These are phyloP conservation scores for Chlorella sp. DNA, from an alignment of 139 green algal genomes.

Conservation along the genomic window DNA sequence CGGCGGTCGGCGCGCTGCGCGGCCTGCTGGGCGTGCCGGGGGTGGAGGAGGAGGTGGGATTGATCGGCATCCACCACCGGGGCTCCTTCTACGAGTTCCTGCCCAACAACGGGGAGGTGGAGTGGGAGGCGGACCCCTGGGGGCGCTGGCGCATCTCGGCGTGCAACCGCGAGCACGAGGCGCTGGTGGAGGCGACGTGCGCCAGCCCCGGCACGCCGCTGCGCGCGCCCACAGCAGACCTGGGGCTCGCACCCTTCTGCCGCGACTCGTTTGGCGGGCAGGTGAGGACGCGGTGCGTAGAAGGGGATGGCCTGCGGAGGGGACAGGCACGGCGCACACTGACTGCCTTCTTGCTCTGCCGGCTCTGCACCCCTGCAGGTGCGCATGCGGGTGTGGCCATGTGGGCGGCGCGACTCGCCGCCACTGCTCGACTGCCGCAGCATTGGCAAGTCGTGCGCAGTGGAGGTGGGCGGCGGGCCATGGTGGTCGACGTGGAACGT, in stretches of 20 bases:
- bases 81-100: conserved; percentile 89
- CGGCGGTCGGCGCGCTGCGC: conserved; percentile 73
- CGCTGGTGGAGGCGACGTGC: conserved; percentile 73
- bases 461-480: conserved; percentile 93
- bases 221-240: conserved; percentile 76
- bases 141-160: conserved; percentile 60
- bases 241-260: conserved; percentile 84
- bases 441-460: conserved; percentile 46
- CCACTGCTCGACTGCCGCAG: conserved; percentile 75
- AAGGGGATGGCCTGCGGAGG: background rate
- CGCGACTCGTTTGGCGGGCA: conserved; percentile 90
- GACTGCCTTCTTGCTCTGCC: background rate
- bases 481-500: conserved; percentile 84
- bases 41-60: conserved; percentile 88
- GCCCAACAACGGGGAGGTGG: conserved; percentile 77
- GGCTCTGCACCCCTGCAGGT: conserved; percentile 21
- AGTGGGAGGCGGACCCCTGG: conserved; percentile 90
- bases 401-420: background rate
- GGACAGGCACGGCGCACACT: background rate
- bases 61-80: conserved; percentile 83
- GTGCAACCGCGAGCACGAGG: conserved; percentile 66
- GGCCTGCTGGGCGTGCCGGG: conserved; percentile 66
- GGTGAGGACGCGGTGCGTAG: conserved; percentile 14
- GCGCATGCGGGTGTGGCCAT: conserved; percentile 68
- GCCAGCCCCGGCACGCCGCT: conserved; percentile 55